Percentiles rank a stretch among this genome's conserved stretches.
phyloP scores from a whole-genome alignment of 768 basidiomycete species.

The Cyclocybe cylindracea region DNA sequence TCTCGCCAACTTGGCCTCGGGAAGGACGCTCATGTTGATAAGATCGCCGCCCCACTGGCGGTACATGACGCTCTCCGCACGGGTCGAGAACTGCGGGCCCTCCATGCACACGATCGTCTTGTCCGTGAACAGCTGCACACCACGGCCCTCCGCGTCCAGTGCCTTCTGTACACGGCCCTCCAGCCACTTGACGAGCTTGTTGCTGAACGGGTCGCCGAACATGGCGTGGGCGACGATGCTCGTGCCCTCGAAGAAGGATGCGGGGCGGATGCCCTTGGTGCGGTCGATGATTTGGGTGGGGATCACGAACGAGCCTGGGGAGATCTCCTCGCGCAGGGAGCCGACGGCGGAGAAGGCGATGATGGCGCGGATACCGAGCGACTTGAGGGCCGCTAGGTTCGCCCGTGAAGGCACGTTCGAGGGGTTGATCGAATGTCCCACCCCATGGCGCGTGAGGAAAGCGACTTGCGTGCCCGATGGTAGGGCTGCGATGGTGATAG shows the following conservation, averaged over 20 bases:
- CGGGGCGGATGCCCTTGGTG: constrained; percentile 89
- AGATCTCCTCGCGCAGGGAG: constrained; percentile 89
- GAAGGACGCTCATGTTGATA: constrained; percentile 97
- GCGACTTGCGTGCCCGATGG: constrained; percentile 81
- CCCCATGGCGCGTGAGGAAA: constrained; percentile 90
- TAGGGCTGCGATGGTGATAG: constrained; percentile 89
- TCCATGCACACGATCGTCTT: constrained; percentile 96
- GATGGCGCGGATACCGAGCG: constrained; percentile 84
- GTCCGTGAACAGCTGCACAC: constrained; percentile 72
- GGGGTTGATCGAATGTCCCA: constrained; percentile 77
- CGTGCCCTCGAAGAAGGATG: constrained; percentile 84
- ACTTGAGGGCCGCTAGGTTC: constrained; percentile 95
- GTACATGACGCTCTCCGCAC: constrained; percentile 96
- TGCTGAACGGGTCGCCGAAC: constrained; percentile 92
- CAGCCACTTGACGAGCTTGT: constrained; percentile 64
- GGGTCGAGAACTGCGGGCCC: constrained; percentile 96
- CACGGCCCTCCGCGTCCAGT: constrained; percentile 56
- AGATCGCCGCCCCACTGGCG: constrained; percentile 89
- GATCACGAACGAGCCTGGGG: constrained; percentile 85
- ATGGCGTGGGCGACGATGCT: constrained; percentile 87
- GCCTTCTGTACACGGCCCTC: constrained; percentile 63
- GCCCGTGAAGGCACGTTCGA: constrained; percentile 83
- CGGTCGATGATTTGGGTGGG: constrained; percentile 95
- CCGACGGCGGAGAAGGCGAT: constrained; percentile 97
- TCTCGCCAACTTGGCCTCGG: constrained; percentile 95